Base-by-base conservation (phyloP, 257 asterid genomes). In the Dorcoceras hygrometricum region DNA sequence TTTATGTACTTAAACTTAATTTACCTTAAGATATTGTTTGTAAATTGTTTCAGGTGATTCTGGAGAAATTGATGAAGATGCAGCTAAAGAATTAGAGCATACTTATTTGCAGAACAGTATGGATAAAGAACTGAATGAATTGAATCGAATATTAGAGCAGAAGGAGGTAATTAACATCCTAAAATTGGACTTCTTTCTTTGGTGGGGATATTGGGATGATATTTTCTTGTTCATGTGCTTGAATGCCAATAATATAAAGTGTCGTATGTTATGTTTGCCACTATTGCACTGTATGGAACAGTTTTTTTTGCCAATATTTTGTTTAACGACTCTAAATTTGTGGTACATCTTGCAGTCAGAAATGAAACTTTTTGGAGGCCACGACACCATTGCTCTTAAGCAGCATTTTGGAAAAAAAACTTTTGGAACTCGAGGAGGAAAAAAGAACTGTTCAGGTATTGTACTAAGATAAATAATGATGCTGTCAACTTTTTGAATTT, bases 381-480 rank as follows among this genome's bases (percentile, higher is more conserved):
- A 70, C 20, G 96, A 89, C 82, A 85, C 98, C 34, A 67, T 80
- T 4, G 91, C 99, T 63, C 95, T 95, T 53, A 91, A 89, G 84
- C 99, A 94, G 71, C 99, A 94, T 67, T 95, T 95, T 6, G 99
- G 99, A 23, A 95, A 84, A 82, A 95, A 91, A 72, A 70, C n/a
- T 95, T 54, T 36, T 83, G 74, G 99, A 91, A 86, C 98, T 95
- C 62, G 99, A 95, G 79, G 99, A 91, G 68, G 99, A 95, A 81
- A 95, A 95, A 68, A 78, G 83, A 69, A 82, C 88, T 31, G 98
- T 89, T 73, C 96, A 95, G 97, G 99, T 94, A 58, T 62, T 36
- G 36, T 46, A 23, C 23, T 60, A 43, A 43, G 24, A 56, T 48
- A 25, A 28, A 61, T 24, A 63, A 68, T 34, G 4, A 57, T 4